Percentiles rank a stretch among this genome's conserved stretches.
Evolutionary conservation across 352 stramenopile species (phyloP).

Genomic region (Phytopythium cucurbitacearum): DNA sequence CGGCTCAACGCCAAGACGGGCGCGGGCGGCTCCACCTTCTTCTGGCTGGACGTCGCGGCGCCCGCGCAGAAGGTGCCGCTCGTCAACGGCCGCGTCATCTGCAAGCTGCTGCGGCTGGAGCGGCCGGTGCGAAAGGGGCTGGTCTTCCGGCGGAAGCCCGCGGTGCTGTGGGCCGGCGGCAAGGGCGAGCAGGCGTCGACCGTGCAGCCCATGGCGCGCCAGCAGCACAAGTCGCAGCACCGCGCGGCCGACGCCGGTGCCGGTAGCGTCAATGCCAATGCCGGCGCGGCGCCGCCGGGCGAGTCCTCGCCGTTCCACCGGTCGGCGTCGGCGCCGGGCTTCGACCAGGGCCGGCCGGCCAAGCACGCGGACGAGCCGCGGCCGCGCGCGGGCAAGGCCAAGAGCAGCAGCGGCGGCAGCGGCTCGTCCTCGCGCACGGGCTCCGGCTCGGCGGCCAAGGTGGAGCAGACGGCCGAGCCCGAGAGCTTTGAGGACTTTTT

Average conservation of each 20-base stretch:
- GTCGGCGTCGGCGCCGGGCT: conserved; percentile 33
- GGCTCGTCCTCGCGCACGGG: conserved; percentile 27
- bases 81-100: conserved; percentile 74
- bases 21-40: conserved; percentile 57
- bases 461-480: conserved; percentile 14
- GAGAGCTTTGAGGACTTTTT: conserved; percentile 76
- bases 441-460: conserved; percentile 18
- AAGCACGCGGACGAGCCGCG: conserved; percentile 62
- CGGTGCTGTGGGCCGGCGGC: conserved; percentile 53
- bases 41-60: conserved; percentile 67
- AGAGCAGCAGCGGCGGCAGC: conserved; percentile 4
- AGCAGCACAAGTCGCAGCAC: conserved; percentile 9
- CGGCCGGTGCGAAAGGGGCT: conserved; percentile 52
- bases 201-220: conserved; percentile 12
- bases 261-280: conserved; percentile 6
- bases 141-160: conserved; percentile 68
- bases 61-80: conserved; percentile 65
- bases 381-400: conserved; percentile 4
- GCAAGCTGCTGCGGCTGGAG: conserved; percentile 71
- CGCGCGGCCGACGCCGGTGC: background rate
- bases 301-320: conserved; percentile 28
- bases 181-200: conserved; percentile 15
- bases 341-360: conserved; percentile 45
- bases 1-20: conserved; percentile 57
- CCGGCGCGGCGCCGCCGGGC: conserved; percentile 12